Evolutionary conservation across 306 rosid genomes (phyloP), one percentile per base, ranked within the genome.

Genomic region (Crotalaria pallida): DNA sequence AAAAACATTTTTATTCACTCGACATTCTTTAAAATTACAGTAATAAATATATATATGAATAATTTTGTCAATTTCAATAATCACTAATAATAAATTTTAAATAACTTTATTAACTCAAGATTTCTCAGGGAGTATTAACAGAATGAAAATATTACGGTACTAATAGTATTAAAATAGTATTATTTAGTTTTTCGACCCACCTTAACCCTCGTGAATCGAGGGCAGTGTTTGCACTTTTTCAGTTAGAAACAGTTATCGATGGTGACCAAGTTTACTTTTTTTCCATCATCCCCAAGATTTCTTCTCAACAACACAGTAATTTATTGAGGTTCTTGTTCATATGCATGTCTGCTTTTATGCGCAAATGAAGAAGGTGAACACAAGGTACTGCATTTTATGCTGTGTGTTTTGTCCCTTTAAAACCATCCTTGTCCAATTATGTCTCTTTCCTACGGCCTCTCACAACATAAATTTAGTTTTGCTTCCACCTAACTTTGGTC

Each of bases 121-220:
- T n/a, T n/a, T n/a, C n/a, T n/a, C n/a, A n/a, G n/a, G n/a, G n/a
- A n/a, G 6, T 41, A 6, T 47, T 17, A 43, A 19, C 22, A 10
- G 23, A 41, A 33, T 21, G 9, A 8, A 7, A 44, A 43, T 52
- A 41, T 23, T 49, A 21, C n/a, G n/a, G n/a, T n/a, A n/a, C n/a
- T n/a, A n/a, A n/a, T n/a, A n/a, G n/a, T n/a, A n/a, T n/a, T n/a
- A n/a, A n/a, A n/a, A n/a, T n/a, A n/a, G 34, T 72, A 17, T 34
- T 44, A 15, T 55, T 74, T n/a, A 12, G 50, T 49, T 26, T 60
- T 27, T 78, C 33, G 5, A 23, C 11, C 17, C 48, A 62, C 52
- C 79, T 63, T 53, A 75, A 27, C 82, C 89, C 90, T 88, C 90
- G 88, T 81, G 87, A 88, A 81, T 83, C 83, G 75, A 79, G 96